Evolutionary conservation across 2,329 filamentous ascomycete species (phyloP).

Genomic region (Xylariomycetidae sp.): DNA sequence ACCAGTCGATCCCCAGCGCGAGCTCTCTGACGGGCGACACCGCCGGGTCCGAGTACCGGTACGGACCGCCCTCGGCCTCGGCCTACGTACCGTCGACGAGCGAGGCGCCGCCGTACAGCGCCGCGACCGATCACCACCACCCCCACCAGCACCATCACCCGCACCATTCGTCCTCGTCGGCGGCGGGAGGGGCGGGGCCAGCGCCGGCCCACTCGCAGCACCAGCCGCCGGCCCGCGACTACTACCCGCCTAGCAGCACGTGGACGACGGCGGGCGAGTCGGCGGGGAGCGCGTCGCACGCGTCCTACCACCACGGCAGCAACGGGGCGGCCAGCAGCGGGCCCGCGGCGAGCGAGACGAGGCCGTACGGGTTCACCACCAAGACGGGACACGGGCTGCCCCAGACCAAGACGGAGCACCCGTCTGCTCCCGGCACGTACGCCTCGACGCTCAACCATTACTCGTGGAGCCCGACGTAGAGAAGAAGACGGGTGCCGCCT

Average conservation of each 20-base stretch:
- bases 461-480: conserved; percentile 52
- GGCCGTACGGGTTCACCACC: conserved; percentile 46
- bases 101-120: conserved; percentile 7
- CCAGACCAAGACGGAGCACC: conserved; percentile 29
- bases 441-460: conserved; percentile 51
- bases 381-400: conserved; percentile 34
- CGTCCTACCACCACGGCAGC: conserved; percentile 37
- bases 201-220: conserved; percentile 24
- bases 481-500: too few species aligned
- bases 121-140: conserved; percentile 9
- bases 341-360: conserved; percentile 34
- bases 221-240: conserved; percentile 40
- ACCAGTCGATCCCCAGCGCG: conserved; percentile 49
- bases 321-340: too few species aligned
- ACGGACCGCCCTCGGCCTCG: conserved; percentile 36
- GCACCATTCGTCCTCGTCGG: too few species aligned
- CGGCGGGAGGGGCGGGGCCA: conserved; percentile 2
- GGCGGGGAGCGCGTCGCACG: conserved; percentile 33
- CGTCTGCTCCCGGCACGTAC: conserved; percentile 37
- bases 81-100: conserved; percentile 8
- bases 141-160: too few species aligned
- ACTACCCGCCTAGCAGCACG: conserved; percentile 46
- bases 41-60: conserved; percentile 52
- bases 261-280: conserved; percentile 49
- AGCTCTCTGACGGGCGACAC: conserved; percentile 41